Percentiles rank a stretch among this genome's conserved stretches.
Evolutionary conservation across 805 yeast species (phyloP).

Genomic region (Wilhelminamyces savonicus): DNA sequence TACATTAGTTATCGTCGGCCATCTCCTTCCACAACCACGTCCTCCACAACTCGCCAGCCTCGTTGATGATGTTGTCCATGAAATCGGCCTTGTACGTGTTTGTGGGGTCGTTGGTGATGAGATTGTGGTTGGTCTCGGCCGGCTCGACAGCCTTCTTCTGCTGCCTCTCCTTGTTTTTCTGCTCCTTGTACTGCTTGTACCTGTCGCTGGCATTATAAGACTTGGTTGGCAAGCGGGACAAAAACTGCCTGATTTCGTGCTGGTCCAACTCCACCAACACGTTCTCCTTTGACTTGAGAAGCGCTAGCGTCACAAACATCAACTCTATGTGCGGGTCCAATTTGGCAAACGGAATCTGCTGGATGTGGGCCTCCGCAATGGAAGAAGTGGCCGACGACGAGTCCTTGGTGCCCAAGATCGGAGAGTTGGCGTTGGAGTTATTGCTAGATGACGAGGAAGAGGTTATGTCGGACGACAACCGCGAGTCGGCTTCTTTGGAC

Average conservation of each 20-base stretch:
- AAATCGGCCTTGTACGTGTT: conserved; percentile 47
- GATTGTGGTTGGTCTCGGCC: too few relatives aligned
- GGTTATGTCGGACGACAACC: neutral
- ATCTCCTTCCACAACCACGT: conserved; percentile 59
- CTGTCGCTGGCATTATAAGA: conserved; percentile 27
- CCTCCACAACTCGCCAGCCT: conserved; percentile 86
- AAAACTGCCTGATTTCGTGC: conserved; percentile 76
- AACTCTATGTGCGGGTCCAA: conserved; percentile 74
- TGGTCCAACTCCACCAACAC: conserved; percentile 83
- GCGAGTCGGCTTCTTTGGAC: neutral
- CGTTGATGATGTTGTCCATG: conserved; percentile 65
- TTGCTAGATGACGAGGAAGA: conserved; percentile 6
- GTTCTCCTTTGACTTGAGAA: conserved; percentile 73
- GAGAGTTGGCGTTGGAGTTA: conserved; percentile 1
- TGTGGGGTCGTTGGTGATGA: conserved; percentile 27
- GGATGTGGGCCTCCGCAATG: conserved; percentile 7
- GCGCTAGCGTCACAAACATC: conserved; percentile 68
- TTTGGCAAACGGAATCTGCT: conserved; percentile 46
- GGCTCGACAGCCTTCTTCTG: conserved; percentile 3
- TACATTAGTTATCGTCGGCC: conserved; percentile 10
- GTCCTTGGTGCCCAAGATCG: neutral
- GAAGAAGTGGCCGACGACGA: conserved; percentile 1
- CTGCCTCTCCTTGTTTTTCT: conserved; percentile 14
- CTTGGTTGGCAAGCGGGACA: conserved; percentile 51
- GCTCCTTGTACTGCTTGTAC: conserved; percentile 27